These are phyloP conservation scores for Raddia guianensis DNA, from an alignment of 176 grass and related monocot genomes.

Conservation along the genomic window DNA sequence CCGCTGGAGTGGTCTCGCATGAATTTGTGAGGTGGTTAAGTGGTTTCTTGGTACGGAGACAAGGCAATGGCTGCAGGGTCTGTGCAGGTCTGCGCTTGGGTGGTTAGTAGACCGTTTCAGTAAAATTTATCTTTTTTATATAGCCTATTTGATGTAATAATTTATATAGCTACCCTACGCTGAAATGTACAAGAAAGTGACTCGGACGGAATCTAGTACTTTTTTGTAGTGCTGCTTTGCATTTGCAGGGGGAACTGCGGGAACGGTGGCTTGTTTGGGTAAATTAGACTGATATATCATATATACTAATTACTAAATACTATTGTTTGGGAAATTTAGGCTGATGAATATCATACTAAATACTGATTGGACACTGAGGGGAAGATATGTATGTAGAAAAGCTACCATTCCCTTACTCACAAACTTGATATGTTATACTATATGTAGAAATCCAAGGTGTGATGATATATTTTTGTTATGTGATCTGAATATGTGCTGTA, in stretches of 20 bases:
- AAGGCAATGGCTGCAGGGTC: not conserved
- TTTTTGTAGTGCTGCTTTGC: not conserved
- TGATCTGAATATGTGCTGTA: not conserved
- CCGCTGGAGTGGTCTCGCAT: not conserved
- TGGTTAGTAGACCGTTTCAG: not conserved
- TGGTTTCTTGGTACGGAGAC: not conserved
- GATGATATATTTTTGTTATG: not conserved
- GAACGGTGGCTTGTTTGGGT: not conserved
- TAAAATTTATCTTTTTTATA: too few relatives aligned
- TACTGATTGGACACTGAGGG: not conserved
- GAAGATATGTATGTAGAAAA: not conserved
- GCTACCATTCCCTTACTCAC: not conserved
- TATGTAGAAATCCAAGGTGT: not conserved
- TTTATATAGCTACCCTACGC: too few relatives aligned
- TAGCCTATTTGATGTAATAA: too few relatives aligned
- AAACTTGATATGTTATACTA: not conserved
- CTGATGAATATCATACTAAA: not conserved
- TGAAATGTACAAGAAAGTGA: too few relatives aligned
- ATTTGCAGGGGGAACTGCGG: not conserved
- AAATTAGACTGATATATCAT: not conserved
- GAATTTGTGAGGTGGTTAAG: not conserved
- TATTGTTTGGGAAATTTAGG: too few relatives aligned
- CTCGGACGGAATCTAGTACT: not conserved
- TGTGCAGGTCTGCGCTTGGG: not conserved
- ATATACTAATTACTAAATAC: not conserved